phyloP scores from a whole-genome alignment of 1,139 yeast species.

The Saccharomycopsis hybrid region DNA sequence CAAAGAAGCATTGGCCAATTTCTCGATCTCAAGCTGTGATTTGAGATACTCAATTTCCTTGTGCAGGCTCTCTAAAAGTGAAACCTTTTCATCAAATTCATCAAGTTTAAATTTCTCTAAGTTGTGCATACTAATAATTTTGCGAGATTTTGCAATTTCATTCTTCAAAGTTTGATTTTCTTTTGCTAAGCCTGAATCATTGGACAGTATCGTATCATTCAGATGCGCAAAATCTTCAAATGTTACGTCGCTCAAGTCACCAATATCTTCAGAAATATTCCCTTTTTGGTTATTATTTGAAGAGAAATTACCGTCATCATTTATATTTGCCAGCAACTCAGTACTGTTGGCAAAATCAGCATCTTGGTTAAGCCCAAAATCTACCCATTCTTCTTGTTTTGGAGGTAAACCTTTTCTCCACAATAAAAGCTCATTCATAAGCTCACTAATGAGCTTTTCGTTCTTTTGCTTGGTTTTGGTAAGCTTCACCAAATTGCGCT shows the following conservation, averaged over 20 bases:
- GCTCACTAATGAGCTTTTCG: conserved; percentile 36
- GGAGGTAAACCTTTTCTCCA: conserved; percentile 44
- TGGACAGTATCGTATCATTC: not conserved
- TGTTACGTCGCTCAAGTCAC: not conserved
- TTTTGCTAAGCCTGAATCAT: not conserved
- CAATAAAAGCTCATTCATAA: conserved; percentile 45
- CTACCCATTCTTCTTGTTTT: conserved; percentile 19
- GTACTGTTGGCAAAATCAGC: not conserved
- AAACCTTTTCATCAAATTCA: not conserved
- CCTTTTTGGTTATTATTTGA: not conserved
- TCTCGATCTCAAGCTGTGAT: conserved; percentile 25
- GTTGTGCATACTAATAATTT: not conserved
- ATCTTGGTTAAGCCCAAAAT: not conserved
- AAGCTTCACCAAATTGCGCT: conserved; percentile 43
- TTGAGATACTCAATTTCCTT: conserved; percentile 18
- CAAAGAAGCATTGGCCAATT: conserved; percentile 30
- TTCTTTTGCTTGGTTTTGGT: conserved; percentile 43
- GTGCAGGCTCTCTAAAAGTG: too few relatives aligned
- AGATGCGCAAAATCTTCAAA: conserved; percentile 2
- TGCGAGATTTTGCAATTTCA: conserved; percentile 2
- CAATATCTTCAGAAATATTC: not conserved
- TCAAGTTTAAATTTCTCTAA: conserved; percentile 1
- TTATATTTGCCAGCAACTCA: too few relatives aligned
- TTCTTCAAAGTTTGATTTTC: conserved; percentile 3
- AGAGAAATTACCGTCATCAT: too few relatives aligned